These are phyloP conservation scores for Penicillium vulpinum DNA, from an alignment of 2,329 filamentous ascomycete genomes.

Conservation along the genomic window DNA sequence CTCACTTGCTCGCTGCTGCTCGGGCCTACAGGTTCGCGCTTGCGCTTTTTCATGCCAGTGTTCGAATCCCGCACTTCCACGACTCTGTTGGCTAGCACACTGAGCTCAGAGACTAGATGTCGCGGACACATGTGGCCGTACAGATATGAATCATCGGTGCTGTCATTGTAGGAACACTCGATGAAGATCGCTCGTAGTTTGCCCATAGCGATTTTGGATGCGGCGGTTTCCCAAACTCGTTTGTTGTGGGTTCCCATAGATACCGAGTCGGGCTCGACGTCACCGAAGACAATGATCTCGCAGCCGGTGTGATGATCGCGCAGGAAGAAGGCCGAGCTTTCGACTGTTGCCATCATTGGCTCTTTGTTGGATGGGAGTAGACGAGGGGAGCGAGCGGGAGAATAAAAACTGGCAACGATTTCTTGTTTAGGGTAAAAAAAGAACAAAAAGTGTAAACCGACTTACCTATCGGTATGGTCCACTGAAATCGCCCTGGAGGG, in stretches of 20 bases:
- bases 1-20: slow-evolving; percentile 26
- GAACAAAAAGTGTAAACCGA: too few relatives aligned
- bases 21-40: slow-evolving; percentile 31
- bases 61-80: slow-evolving; percentile 49
- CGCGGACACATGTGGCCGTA: slow-evolving; percentile 87
- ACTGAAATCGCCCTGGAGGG: slow-evolving; percentile 36
- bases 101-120: slow-evolving; percentile 78
- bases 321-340: slow-evolving; percentile 93
- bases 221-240: slow-evolving; percentile 84
- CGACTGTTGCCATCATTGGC: slow-evolving; percentile 43
- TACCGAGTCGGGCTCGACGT: slow-evolving; percentile 88
- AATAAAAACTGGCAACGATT: slow-evolving; percentile 29
- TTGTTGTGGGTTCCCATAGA: slow-evolving; percentile 78
- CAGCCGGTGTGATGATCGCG: slow-evolving; percentile 67
- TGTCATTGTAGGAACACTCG: slow-evolving; percentile 90
- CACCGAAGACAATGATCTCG: slow-evolving; percentile 91
- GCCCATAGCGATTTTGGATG: slow-evolving; percentile 75
- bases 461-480: slow-evolving; percentile 37
- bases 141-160: slow-evolving; percentile 71
- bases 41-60: slow-evolving; percentile 44
- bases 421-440: too few relatives aligned
- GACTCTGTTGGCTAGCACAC: slow-evolving; percentile 69
- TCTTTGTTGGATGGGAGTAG: slow-evolving; percentile 20
- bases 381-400: slow-evolving; percentile 33
- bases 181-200: slow-evolving; percentile 82